Evolutionary conservation across 768 basidiomycete genomes (phyloP), one percentile per base, ranked within the genome.

Genomic region (Phaffia australis): DNA sequence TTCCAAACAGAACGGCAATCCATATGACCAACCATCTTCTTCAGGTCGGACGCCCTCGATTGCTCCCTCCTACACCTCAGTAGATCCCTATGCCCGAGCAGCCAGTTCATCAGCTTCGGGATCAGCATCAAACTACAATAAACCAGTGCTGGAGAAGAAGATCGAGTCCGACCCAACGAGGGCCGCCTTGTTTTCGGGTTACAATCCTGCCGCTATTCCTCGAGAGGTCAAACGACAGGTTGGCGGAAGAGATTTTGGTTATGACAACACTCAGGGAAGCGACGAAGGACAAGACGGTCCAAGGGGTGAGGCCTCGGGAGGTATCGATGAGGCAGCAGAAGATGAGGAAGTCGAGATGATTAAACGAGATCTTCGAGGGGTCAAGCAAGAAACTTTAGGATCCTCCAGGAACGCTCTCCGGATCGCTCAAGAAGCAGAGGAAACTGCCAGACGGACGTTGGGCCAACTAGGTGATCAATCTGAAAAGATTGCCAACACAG

Each of bases 361-460:
- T 78, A 97, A 95, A 78, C 84, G 89, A 72, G 86, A 92, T 77
- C 91, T 88, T 68, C 82, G 85, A 65, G 88, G 83, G 73, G 75
- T 87, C 69, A 98, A 99, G 78, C 91, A 97, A 77, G 93, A 97
- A 72, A 87, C 85, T 74, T 85, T 93, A 56, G 85, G 83, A 63
- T 66, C 16, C 2, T 5, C 9, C 42, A 75, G 76, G 72, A 97
- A 98, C 77, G 94, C 94, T 16, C 81, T 99, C 60, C 82, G 91
- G 52, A 81, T 97, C 74, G 94, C 93, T 49, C 81, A 86, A n/a
- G 92, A 98, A 76, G 91, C 94, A 0, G 94, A 97, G 76, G 94
- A 99, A 76, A 94, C 91, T 15, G 94, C 88, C 46, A 80, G 87
- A 55, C 85, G 85, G 66, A 99, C 94, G 5, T 74, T 99, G 23